These are phyloP conservation scores for Fusarium sulawesiense DNA, from an alignment of 2,329 filamentous ascomycete genomes.

Conservation along the genomic window DNA sequence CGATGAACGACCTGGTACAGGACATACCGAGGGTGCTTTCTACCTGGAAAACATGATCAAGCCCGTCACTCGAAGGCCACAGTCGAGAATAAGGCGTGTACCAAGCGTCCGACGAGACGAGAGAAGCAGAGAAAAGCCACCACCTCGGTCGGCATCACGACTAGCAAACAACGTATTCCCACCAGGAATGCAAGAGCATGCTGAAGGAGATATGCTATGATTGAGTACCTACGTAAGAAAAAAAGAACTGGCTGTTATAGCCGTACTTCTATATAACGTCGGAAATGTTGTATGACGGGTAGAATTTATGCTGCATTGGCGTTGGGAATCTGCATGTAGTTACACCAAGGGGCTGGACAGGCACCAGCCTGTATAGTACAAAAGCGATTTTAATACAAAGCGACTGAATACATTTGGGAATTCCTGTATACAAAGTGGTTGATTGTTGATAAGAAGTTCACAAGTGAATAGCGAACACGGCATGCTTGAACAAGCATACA, in stretches of 20 bases:
- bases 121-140: constrained; percentile 49
- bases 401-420: neutral
- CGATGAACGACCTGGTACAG: constrained; percentile 61
- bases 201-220: constrained; percentile 53
- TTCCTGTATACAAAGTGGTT: neutral
- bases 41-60: constrained; percentile 71
- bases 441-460: too few relatives aligned
- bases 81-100: constrained; percentile 54
- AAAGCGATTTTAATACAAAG: constrained; percentile 7
- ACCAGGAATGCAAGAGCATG: constrained; percentile 50
- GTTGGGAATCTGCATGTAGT: constrained; percentile 12
- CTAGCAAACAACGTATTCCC: constrained; percentile 52
- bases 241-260: neutral
- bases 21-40: constrained; percentile 60
- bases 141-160: constrained; percentile 57
- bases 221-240: neutral
- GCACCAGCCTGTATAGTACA: neutral
- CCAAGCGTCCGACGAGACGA: constrained; percentile 51
- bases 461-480: neutral
- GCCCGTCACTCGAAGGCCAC: constrained; percentile 66
- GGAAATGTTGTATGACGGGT: constrained; percentile 29
- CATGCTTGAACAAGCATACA: neutral
- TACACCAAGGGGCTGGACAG: neutral
- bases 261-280: constrained; percentile 17
- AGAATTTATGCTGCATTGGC: constrained; percentile 25